Conservation (phyloP, 108 stramenopile genomes). For the Skeletonema tropicum region DNA sequence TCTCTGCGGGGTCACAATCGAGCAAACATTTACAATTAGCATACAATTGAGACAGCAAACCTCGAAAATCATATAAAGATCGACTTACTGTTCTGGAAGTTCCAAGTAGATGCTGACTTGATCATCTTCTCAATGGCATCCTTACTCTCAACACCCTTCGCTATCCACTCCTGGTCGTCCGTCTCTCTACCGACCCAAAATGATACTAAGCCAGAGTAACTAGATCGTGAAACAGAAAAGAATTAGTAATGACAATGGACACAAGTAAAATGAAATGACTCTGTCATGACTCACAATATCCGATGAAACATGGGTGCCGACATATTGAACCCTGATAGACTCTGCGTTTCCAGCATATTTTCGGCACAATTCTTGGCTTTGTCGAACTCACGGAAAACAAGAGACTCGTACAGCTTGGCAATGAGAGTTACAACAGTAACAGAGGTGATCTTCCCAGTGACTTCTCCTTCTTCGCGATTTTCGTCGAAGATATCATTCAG, state of each 20-base stretch:
- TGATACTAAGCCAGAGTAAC: neutral
- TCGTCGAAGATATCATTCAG: neutral
- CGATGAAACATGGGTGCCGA: neutral
- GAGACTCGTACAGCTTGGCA: neutral
- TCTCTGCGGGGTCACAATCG: neutral
- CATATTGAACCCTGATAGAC: neutral
- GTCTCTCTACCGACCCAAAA: neutral
- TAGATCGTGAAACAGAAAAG: neutral
- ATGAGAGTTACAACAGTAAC: too few species aligned
- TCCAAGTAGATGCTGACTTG: neutral
- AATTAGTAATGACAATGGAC: neutral
- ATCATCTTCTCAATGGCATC: neutral
- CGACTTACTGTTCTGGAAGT: slow-evolving; percentile 1
- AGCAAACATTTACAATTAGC: neutral
- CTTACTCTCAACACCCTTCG: neutral
- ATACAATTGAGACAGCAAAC: neutral
- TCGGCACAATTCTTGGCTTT: neutral
- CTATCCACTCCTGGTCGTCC: neutral
- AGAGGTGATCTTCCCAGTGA: too few species aligned
- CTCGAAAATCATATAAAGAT: neutral
- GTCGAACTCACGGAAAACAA: neutral
- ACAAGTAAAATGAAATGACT: neutral
- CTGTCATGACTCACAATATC: neutral
- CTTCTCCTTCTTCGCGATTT: neutral
- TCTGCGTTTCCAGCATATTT: neutral